Evolutionary conservation across 2,329 filamentous ascomycete genomes (phyloP).

Genomic region (Monosporascus sp.): DNA sequence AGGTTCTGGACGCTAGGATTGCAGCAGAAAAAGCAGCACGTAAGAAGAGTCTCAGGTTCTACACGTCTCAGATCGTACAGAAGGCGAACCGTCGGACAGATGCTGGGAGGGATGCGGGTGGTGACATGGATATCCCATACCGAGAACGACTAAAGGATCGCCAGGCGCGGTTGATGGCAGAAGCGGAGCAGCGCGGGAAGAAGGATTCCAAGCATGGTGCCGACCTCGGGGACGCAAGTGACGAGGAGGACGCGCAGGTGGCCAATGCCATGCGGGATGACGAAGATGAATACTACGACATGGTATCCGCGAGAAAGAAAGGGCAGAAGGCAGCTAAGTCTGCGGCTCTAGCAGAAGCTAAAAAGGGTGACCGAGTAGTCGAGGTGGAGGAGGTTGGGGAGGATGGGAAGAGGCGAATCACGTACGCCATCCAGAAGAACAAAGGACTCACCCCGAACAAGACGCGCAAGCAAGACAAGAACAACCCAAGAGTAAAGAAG

Average conservation of each 20-base stretch:
- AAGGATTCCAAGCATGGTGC: conserved; percentile 58
- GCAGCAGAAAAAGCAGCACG: conserved; percentile 81
- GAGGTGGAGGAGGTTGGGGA: conserved; percentile 65
- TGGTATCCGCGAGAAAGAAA: conserved; percentile 73
- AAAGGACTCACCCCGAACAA: conserved; percentile 79
- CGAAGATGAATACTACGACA: conserved; percentile 81
- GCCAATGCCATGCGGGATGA: conserved; percentile 46
- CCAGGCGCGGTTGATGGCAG: conserved; percentile 78
- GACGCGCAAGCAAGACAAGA: conserved; percentile 78
- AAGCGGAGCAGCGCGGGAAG: conserved; percentile 78
- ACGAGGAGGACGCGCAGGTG: conserved; percentile 57
- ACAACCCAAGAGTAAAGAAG: conserved; percentile 98
- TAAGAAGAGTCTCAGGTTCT: conserved; percentile 93
- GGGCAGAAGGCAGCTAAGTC: conserved; percentile 61
- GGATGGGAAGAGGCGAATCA: conserved; percentile 89
- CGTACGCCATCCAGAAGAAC: conserved; percentile 94
- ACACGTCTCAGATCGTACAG: conserved; percentile 95
- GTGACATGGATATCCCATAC: conserved; percentile 79
- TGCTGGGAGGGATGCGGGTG: conserved; percentile 68
- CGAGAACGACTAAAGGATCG: conserved; percentile 83
- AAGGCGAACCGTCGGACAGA: conserved; percentile 81
- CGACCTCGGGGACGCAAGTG: conserved; percentile 62
- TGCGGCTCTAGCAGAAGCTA: conserved; percentile 54
- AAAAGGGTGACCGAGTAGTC: conserved; percentile 58
- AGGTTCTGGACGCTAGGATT: conserved; percentile 67